phyloP scores from a whole-genome alignment of 208 protist species.

The Trypanosoma mega region DNA sequence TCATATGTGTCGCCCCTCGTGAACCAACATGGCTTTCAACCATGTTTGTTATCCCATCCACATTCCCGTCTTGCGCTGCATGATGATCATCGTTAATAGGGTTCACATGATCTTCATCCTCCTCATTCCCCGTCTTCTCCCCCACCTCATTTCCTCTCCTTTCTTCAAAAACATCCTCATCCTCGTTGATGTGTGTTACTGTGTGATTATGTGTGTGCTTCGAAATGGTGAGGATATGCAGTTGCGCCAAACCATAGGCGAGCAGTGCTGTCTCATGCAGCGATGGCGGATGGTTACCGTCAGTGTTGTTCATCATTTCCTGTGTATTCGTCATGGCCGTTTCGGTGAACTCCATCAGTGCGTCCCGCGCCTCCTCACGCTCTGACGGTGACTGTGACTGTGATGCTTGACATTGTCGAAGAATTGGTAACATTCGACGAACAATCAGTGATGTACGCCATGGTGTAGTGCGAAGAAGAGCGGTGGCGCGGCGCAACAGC shows the following conservation, averaged over 20 bases:
- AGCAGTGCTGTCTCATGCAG: conserved; percentile 21
- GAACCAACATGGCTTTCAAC: conserved; percentile 6
- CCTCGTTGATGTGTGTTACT: too few species aligned
- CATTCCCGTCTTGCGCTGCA: conserved; percentile 6
- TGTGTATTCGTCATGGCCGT: conserved; percentile 22
- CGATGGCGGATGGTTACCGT: neutral
- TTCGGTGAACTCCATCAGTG: conserved; percentile 14
- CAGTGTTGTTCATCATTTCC: neutral
- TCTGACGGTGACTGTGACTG: too few species aligned
- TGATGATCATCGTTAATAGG: neutral
- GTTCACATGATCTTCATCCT: too few species aligned
- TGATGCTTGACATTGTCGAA: too few species aligned
- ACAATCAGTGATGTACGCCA: conserved; percentile 19
- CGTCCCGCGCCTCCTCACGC: conserved; percentile 4
- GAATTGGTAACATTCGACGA: conserved; percentile 18
- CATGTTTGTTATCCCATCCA: neutral
- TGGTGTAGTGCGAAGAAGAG: conserved; percentile 13
- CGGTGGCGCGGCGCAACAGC: conserved; percentile 12
- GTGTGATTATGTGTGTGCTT: neutral
- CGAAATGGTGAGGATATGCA: conserved; percentile 12
- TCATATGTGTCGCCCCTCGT: conserved; percentile 2
- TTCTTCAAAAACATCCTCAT: too few species aligned
- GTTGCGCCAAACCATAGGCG: conserved; percentile 25
- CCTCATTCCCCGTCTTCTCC: conserved; percentile 2
- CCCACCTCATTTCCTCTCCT: neutral